These are phyloP conservation scores for Fusarium verticillioides DNA, from an alignment of 2,329 filamentous ascomycete species.

Conservation along the genomic window DNA sequence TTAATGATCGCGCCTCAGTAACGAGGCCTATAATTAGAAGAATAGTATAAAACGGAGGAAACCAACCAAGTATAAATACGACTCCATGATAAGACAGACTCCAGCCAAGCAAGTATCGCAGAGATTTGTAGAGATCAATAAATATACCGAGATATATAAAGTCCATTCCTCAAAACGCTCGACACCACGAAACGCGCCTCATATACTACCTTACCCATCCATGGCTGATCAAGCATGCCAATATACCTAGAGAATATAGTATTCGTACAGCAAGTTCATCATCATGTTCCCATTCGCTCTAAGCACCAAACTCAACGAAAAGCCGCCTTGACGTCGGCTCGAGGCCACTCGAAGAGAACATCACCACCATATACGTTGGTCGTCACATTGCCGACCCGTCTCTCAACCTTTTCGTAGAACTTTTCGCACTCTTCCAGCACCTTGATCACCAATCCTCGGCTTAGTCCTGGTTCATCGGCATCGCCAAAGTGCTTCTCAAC, in stretches of 20 bases:
- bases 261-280: slow-evolving; percentile 35
- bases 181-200: slow-evolving; percentile 25
- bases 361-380: slow-evolving; percentile 73
- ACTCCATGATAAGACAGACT: background rate
- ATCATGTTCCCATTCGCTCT: slow-evolving; percentile 28
- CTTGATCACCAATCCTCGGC: slow-evolving; percentile 66
- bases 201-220: slow-evolving; percentile 11
- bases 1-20: background rate
- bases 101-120: background rate
- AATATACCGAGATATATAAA: slow-evolving; percentile 30
- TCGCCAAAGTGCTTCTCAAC: slow-evolving; percentile 98
- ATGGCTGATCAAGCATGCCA: slow-evolving; percentile 20
- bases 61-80: background rate
- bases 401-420: slow-evolving; percentile 71
- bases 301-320: slow-evolving; percentile 53
- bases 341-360: slow-evolving; percentile 73
- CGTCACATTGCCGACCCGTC: slow-evolving; percentile 68
- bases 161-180: slow-evolving; percentile 6
- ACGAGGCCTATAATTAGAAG: slow-evolving; percentile 11
- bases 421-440: slow-evolving; percentile 70
- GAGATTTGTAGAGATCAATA: background rate
- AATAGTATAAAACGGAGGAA: background rate
- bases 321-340: slow-evolving; percentile 69
- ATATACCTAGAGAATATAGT: slow-evolving; percentile 20
- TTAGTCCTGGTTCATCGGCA: slow-evolving; percentile 77